These are phyloP conservation scores for Aspergillus unguis DNA, from an alignment of 2,329 filamentous ascomycete species.

Conservation along the genomic window DNA sequence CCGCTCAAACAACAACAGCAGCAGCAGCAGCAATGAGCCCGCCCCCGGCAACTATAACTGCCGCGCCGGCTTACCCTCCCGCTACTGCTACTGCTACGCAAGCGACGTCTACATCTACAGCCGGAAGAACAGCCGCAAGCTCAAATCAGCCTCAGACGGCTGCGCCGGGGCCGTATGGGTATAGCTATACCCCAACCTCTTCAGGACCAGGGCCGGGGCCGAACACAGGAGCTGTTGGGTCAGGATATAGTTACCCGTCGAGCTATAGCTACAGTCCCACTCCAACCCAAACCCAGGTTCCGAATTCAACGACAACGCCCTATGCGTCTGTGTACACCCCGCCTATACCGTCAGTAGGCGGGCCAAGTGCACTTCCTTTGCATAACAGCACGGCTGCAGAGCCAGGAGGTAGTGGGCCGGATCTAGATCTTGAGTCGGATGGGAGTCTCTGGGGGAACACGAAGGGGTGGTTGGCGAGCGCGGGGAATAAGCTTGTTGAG, in stretches of 20 bases:
- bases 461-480: constrained; percentile 42
- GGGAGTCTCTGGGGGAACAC: constrained; percentile 35
- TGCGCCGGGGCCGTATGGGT: neutral
- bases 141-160: neutral
- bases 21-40: constrained; percentile 3
- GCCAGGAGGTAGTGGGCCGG: constrained; percentile 8
- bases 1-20: constrained; percentile 36
- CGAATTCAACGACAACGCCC: constrained; percentile 15
- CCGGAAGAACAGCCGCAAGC: neutral
- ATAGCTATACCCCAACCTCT: neutral
- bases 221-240: neutral
- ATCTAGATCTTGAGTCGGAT: constrained; percentile 31
- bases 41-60: neutral
- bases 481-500: constrained; percentile 42
- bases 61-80: constrained; percentile 23
- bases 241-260: neutral
- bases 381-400: constrained; percentile 12
- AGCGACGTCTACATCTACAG: neutral
- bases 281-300: neutral
- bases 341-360: constrained; percentile 4
- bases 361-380: constrained; percentile 14
- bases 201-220: neutral
- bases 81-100: neutral
- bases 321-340: constrained; percentile 28
- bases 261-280: constrained; percentile 12